A percentile compares a stretch with the other conserved stretches of the same genome.
Conservation (phyloP, 2,329 filamentous ascomycete species). For the Pseudogymnoascus sp. region DNA sequence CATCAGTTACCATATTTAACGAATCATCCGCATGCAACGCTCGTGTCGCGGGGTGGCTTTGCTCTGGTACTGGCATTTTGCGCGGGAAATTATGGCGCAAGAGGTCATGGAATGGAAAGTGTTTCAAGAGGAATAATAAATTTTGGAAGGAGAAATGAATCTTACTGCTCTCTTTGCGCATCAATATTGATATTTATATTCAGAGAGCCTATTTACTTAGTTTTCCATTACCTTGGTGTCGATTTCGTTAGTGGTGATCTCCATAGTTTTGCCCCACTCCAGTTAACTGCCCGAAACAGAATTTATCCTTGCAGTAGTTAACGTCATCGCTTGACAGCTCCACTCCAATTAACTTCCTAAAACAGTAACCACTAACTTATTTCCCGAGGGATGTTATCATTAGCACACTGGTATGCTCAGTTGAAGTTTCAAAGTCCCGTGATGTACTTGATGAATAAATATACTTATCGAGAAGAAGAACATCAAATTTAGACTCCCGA, state of each 20-base stretch:
- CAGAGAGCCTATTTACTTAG: neutral
- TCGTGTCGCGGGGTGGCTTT: neutral
- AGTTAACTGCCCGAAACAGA: neutral
- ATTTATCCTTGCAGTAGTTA: neutral
- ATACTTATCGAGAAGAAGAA: neutral
- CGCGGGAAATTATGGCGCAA: neutral
- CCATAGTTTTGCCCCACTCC: neutral
- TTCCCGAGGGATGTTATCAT: neutral
- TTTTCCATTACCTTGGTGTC: neutral
- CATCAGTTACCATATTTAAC: constrained; percentile 66
- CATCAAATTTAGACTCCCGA: neutral
- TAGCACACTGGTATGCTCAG: neutral
- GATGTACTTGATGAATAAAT: neutral
- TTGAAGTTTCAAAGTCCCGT: neutral
- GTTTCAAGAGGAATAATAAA: neutral
- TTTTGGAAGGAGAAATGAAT: neutral
- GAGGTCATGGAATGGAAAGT: neutral
- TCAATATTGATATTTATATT: neutral
- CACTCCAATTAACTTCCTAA: neutral
- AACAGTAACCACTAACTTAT: neutral
- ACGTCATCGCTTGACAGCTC: neutral
- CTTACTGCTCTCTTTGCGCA: neutral
- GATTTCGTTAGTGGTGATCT: neutral
- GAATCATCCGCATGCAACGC: constrained; percentile 70
- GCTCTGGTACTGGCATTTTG: neutral